phyloP scores from a whole-genome alignment of 2,329 filamentous ascomycete species.

The Monilinia fructicola region DNA sequence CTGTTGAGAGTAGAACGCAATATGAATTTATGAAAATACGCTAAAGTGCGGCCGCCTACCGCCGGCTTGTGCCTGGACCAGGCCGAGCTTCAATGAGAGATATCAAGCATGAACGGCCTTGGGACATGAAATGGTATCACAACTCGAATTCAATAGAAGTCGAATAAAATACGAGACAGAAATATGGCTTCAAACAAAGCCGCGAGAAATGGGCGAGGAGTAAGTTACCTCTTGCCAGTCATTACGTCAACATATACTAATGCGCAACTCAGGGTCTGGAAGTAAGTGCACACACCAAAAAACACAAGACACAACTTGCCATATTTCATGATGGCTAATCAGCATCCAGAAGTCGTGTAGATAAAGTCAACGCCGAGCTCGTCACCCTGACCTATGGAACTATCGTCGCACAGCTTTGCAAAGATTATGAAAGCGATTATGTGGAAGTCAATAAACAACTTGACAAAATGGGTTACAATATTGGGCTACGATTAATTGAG shows the following conservation, averaged over 20 bases:
- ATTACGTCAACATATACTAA: slow-evolving; percentile 31
- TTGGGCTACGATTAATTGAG: slow-evolving; percentile 91
- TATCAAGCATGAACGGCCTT: background rate
- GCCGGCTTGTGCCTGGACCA: slow-evolving; percentile 19
- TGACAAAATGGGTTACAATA: slow-evolving; percentile 99
- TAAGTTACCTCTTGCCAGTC: slow-evolving; percentile 46
- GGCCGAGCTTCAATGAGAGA: slow-evolving; percentile 9
- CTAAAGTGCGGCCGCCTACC: slow-evolving; percentile 21
- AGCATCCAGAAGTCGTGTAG: slow-evolving; percentile 74
- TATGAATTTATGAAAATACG: slow-evolving; percentile 22
- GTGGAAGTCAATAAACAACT: slow-evolving; percentile 95
- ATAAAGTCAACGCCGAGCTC: slow-evolving; percentile 97
- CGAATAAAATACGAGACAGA: background rate
- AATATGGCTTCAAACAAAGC: slow-evolving; percentile 62
- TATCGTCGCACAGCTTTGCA: slow-evolving; percentile 93
- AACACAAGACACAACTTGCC: slow-evolving; percentile 10
- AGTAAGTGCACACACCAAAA: slow-evolving; percentile 37
- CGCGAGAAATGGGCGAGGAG: slow-evolving; percentile 71
- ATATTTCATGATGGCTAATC: slow-evolving; percentile 37
- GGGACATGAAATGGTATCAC: slow-evolving; percentile 8
- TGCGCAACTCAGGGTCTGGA: slow-evolving; percentile 41
- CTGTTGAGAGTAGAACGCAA: slow-evolving; percentile 4
- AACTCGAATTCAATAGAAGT: slow-evolving; percentile 5
- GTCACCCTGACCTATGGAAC: slow-evolving; percentile 97
- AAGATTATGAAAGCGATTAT: slow-evolving; percentile 94